A percentile compares a stretch with the other conserved stretches of the same genome.
Evolutionary conservation across 176 grass and related monocot genomes (phyloP).

Genomic region (Alopecurus myosuroides): DNA sequence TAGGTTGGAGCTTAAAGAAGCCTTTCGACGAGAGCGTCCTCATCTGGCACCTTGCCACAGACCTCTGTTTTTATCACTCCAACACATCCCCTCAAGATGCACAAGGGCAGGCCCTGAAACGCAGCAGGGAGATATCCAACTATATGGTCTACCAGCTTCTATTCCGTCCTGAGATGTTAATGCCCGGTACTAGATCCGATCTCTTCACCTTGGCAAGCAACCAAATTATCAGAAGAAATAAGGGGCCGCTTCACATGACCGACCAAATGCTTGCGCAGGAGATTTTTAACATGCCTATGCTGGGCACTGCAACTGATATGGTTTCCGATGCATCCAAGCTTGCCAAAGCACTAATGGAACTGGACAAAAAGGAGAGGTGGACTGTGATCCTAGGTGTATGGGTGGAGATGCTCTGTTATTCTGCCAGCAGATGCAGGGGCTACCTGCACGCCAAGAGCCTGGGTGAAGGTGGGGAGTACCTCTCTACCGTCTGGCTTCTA

Average conservation of each 20-base stretch:
- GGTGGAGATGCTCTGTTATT: too few relatives aligned
- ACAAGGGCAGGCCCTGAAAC: not conserved
- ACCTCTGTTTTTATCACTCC: not conserved
- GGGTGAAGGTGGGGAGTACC: too few relatives aligned
- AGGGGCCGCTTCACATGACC: not conserved
- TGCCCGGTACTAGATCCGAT: not conserved
- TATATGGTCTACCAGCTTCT: not conserved
- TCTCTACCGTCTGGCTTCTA: too few relatives aligned
- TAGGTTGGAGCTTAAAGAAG: not conserved
- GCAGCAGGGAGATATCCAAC: not conserved
- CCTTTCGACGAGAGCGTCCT: not conserved
- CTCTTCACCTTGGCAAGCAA: not conserved
- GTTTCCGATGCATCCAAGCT: not conserved
- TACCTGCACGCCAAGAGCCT: too few relatives aligned
- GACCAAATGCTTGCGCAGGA: not conserved
- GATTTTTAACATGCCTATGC: not conserved
- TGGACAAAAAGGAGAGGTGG: not conserved
- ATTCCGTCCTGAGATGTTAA: not conserved
- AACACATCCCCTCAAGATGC: not conserved
- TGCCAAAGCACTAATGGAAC: not conserved
- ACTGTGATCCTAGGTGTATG: too few relatives aligned
- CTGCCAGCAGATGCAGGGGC: too few relatives aligned
- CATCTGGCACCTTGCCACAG: not conserved
- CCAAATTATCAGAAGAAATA: not conserved
- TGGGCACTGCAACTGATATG: not conserved